A percentile compares a stretch with the other conserved stretches of the same genome.
Evolutionary conservation across 2,329 filamentous ascomycete genomes (phyloP).

Genomic region (Alternaria arborescens): DNA sequence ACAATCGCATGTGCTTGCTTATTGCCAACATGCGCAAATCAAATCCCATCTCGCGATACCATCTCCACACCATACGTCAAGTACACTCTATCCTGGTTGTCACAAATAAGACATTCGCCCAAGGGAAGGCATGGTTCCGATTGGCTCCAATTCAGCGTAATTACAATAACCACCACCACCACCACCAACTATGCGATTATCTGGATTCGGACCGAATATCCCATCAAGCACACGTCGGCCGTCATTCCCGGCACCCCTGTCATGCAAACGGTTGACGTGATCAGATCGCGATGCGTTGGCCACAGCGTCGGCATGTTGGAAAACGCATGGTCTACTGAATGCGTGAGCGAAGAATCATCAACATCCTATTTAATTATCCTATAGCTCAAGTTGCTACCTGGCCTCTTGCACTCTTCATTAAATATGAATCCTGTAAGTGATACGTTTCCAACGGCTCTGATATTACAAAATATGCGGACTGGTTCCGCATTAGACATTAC

Average conservation of each 20-base stretch:
- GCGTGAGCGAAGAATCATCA: background rate
- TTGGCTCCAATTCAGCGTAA: background rate
- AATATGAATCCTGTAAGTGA: background rate
- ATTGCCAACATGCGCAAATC: slow-evolving; percentile 5
- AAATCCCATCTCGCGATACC: slow-evolving; percentile 1
- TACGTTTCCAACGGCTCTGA: background rate
- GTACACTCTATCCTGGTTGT: slow-evolving; percentile 4
- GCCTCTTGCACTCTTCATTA: background rate
- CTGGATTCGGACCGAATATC: background rate
- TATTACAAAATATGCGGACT: background rate
- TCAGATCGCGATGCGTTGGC: background rate
- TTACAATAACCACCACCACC: background rate
- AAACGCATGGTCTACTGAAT: background rate
- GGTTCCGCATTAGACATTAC: background rate
- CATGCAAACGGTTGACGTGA: background rate
- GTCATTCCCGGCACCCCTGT: background rate
- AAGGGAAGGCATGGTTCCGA: background rate
- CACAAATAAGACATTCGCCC: slow-evolving; percentile 1
- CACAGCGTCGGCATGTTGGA: background rate
- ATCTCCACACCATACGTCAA: background rate
- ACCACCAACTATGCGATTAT: background rate
- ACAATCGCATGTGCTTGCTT: slow-evolving; percentile 2
- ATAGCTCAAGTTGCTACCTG: background rate
- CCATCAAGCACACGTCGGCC: background rate
- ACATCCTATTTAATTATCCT: background rate